These are phyloP conservation scores for Coprinopsis strossmayeri DNA, from an alignment of 768 basidiomycete species.

Conservation along the genomic window DNA sequence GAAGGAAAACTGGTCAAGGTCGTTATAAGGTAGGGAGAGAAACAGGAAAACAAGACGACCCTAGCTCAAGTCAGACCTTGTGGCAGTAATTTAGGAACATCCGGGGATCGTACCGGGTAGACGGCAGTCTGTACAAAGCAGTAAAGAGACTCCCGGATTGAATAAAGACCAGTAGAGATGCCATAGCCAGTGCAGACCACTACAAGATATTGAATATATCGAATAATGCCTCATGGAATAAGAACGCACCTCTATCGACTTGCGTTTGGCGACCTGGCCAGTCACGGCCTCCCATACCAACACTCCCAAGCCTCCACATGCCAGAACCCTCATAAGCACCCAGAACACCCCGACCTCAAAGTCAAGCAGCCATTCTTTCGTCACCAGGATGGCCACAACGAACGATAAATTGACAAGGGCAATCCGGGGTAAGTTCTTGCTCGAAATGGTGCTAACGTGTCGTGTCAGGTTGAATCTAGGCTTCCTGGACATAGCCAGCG, in stretches of 20 bases:
- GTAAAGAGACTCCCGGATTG: conserved; percentile 63
- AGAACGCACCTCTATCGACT: conserved; percentile 50
- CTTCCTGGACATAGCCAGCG: conserved; percentile 4
- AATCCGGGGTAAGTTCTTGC: conserved; percentile 46
- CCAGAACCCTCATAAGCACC: conserved; percentile 68
- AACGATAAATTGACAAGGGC: conserved; percentile 58
- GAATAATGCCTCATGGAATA: conserved; percentile 5
- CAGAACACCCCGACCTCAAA: conserved; percentile 69
- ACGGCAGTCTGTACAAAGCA: conserved; percentile 61
- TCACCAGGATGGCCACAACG: conserved; percentile 53
- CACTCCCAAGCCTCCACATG: conserved; percentile 62
- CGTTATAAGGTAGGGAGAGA: conserved; percentile 61
- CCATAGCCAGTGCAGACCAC: conserved; percentile 69
- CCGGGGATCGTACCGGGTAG: conserved; percentile 47
- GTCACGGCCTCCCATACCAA: conserved; percentile 54
- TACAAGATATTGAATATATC: conserved; percentile 19
- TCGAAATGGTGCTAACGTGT: conserved; percentile 39
- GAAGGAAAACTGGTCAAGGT: conserved; percentile 42
- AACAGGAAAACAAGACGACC: conserved; percentile 63
- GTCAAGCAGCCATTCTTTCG: conserved; percentile 61
- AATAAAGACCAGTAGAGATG: conserved; percentile 61
- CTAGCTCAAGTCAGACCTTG: conserved; percentile 30
- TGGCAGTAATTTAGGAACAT: neutral
- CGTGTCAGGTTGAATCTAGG: conserved; percentile 11
- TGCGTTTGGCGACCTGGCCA: conserved; percentile 46